A percentile compares a stretch with the other conserved stretches of the same genome.
These are phyloP conservation scores for Colletotrichum orchidophilum DNA, from an alignment of 2,329 filamentous ascomycete species.

Conservation along the genomic window DNA sequence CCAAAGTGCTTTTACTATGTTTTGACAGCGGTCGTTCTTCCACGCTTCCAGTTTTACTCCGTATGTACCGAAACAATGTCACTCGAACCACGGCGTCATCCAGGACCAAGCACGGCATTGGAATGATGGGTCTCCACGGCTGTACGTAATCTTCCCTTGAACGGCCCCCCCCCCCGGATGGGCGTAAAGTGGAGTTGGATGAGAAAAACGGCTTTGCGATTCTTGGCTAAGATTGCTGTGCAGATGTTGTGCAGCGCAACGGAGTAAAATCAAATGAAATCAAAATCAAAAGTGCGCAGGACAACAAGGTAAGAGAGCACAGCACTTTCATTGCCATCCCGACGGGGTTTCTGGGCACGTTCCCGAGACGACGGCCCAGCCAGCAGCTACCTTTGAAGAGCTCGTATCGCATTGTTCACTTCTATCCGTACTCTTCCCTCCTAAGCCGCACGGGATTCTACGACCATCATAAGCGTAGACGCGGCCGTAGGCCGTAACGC, in stretches of 20 bases:
- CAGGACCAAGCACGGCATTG: background rate
- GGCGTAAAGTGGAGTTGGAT: conserved; percentile 7
- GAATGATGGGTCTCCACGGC: conserved; percentile 1
- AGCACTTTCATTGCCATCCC: background rate
- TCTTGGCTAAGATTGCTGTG: conserved; percentile 21
- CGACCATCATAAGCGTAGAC: background rate
- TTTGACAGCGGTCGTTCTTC: background rate
- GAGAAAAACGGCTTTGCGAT: background rate
- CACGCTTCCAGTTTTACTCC: background rate
- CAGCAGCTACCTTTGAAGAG: background rate
- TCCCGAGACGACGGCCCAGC: conserved; percentile 14
- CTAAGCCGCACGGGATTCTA: background rate
- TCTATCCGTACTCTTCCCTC: no score
- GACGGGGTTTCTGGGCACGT: background rate
- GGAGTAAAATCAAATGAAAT: no score
- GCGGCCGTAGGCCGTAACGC: background rate
- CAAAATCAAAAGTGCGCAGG: background rate
- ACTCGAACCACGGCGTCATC: background rate
- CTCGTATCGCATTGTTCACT: conserved; percentile 1
- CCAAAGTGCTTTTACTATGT: background rate
- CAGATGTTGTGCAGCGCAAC: conserved; percentile 1
- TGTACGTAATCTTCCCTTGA: conserved; percentile 23
- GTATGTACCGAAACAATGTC: background rate
- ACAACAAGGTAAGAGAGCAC: background rate
- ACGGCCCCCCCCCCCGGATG: background rate